Evolutionary conservation across 2,329 filamentous ascomycete species (phyloP).

Genomic region (Amphichorda felina): DNA sequence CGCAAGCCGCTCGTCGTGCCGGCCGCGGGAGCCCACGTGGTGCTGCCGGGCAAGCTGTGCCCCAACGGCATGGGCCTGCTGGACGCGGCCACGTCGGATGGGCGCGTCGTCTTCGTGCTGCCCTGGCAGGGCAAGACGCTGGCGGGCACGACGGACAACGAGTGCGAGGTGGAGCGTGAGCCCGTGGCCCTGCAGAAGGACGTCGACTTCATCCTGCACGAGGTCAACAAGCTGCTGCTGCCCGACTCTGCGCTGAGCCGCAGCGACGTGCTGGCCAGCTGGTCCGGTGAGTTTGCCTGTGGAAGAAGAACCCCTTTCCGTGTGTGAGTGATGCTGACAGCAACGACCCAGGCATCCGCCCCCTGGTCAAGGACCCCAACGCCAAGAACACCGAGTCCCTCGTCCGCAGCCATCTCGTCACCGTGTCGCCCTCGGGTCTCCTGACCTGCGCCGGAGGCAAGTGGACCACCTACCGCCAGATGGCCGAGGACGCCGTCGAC

Average conservation of each 20-base stretch:
- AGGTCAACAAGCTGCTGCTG: conserved; percentile 64
- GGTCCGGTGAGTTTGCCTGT: conserved; percentile 49
- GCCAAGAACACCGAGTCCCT: conserved; percentile 74
- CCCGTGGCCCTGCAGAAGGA: conserved; percentile 66
- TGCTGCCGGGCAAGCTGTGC: conserved; percentile 69
- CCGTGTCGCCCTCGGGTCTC: conserved; percentile 61
- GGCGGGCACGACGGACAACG: conserved; percentile 70
- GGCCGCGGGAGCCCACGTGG: conserved; percentile 71
- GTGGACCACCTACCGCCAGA: conserved; percentile 83
- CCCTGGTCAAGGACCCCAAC: conserved; percentile 69
- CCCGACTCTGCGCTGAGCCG: conserved; percentile 65
- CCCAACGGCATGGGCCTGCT: conserved; percentile 74
- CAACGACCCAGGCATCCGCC: conserved; percentile 44
- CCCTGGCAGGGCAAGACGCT: conserved; percentile 83
- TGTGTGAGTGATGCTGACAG: background rate
- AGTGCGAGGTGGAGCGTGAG: conserved; percentile 54
- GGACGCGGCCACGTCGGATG: conserved; percentile 70
- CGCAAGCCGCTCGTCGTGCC: conserved; percentile 66
- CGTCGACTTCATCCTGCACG: conserved; percentile 71
- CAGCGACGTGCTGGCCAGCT: conserved; percentile 67
- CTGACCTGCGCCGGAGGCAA: conserved; percentile 76
- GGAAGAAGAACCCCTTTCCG: conserved; percentile 7
- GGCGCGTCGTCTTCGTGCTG: conserved; percentile 80
- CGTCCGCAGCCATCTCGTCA: conserved; percentile 71
- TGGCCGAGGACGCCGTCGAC: conserved; percentile 79